Base-by-base conservation (phyloP, 2,329 filamentous ascomycete species). In the Monosporascus ibericus region DNA sequence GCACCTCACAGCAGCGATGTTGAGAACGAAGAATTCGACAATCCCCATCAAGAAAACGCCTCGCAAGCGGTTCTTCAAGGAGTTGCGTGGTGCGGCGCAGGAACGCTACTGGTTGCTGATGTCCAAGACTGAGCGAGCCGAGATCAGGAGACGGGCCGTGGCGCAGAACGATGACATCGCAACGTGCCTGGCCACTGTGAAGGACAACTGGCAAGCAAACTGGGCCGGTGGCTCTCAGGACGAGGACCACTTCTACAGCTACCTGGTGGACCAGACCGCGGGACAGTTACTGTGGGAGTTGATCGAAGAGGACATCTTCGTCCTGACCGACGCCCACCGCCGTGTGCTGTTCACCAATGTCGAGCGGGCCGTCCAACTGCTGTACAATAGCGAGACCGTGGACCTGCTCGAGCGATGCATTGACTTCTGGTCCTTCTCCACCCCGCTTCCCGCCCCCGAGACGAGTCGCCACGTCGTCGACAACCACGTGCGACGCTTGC, bases 121-220 rank as follows among this genome's bases (percentile, higher is more conserved):
- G 14, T 20, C 25, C 14, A 30, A 44, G 22, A 11, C 27, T 9
- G 48, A 49, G 15, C 30, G 30, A 49, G 27, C 27, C 17, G 24
- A 38, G 20, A 24, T 15, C 15, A 20, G 37, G 34, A 38, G 5
- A 18, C 38, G 9, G 22, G 24, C 14, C 9, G 42, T 8, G 25
- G 44, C 11, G n/a, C 25, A 18, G 22, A 49, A 4, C 40, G 37
- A 22, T 11, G 20, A 52, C 1, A 14, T 44, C 8, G 42, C 42
- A 20, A 14, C 8, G 3, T 44, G 49, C 14, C 24, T 52, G 34
- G n/a, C 8, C 4, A 42, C 11, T 17, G 20, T 52, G 34, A 49
- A 49, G 47, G 39, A 49, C 8, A 49, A 52, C 34, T 52, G 47
- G 47, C 47, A 44, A 30, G 18, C 17, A 7, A 30, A 25, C 9